Percentiles rank a stretch among this genome's conserved stretches.
Conservation (phyloP, 257 asterid species). For the Solanum dulcamara region DNA sequence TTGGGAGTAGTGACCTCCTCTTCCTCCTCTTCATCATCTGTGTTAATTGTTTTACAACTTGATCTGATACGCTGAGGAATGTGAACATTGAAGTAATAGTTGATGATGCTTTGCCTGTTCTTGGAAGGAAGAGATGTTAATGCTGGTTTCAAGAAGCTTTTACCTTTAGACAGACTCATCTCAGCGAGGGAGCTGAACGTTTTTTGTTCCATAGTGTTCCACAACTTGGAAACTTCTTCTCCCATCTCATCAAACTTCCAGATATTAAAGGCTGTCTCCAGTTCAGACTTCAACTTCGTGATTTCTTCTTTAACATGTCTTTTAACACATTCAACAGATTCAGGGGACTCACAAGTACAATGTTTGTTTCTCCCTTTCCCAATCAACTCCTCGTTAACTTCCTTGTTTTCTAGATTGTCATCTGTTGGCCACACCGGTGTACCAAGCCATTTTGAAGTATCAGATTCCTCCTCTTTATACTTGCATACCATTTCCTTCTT, state of each 20-base stretch:
- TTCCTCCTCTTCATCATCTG: conserved; percentile 14
- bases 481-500: neutral
- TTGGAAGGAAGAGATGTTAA: conserved; percentile 1
- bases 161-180: neutral
- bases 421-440: conserved; percentile 5
- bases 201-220: conserved; percentile 10
- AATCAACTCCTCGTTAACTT: neutral
- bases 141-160: conserved; percentile 8
- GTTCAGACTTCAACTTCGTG: conserved; percentile 5
- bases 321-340: conserved; percentile 9
- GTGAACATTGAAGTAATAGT: conserved; percentile 17
- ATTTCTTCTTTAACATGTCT: conserved; percentile 7
- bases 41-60: neutral
- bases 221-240: conserved; percentile 1
- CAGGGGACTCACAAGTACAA: conserved; percentile 6
- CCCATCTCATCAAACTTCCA: conserved; percentile 24
- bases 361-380: conserved; percentile 7
- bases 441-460: conserved; percentile 12
- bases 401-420: neutral
- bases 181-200: conserved; percentile 5
- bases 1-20: neutral
- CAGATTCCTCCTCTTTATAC: neutral
- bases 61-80: conserved; percentile 5
- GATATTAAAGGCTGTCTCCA: conserved; percentile 8
- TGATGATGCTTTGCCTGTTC: conserved; percentile 5